Evolutionary conservation across 148 eudicot species (phyloP).

Genomic region (Chenopodium quinoa): DNA sequence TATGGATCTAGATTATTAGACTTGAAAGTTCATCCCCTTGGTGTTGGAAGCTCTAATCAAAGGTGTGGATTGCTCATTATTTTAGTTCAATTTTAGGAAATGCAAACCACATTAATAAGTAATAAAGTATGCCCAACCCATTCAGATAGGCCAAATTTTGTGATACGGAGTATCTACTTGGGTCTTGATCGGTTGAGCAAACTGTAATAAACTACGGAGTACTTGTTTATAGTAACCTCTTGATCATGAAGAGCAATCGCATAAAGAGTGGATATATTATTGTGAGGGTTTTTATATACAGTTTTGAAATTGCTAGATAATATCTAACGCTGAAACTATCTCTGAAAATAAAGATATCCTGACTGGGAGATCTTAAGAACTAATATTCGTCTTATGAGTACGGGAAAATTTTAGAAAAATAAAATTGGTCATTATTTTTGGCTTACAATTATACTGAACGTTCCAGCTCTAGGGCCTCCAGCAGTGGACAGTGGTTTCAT

Average conservation of each 20-base stretch:
- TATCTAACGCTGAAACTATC: not conserved
- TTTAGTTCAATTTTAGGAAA: not conserved
- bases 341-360: not conserved
- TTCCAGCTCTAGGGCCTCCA: not conserved
- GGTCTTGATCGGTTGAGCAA: not conserved
- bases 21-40: not conserved
- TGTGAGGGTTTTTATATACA: not conserved
- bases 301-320: not conserved
- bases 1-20: not conserved
- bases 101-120: not conserved
- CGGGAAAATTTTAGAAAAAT: not conserved
- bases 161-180: too few relatives aligned
- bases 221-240: not conserved
- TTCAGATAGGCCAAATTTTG: not conserved
- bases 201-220: not conserved
- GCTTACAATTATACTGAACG: not conserved
- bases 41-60: not conserved
- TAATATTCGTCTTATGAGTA: not conserved
- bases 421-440: not conserved
- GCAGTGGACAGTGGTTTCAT: not conserved
- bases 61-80: not conserved
- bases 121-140: too few relatives aligned
- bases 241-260: not conserved
- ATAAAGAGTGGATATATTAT: not conserved
- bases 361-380: not conserved